Percentiles rank a stretch among this genome's conserved stretches.
Evolutionary conservation across 306 rosid genomes (phyloP).

Genomic region (Vicia sativa): DNA sequence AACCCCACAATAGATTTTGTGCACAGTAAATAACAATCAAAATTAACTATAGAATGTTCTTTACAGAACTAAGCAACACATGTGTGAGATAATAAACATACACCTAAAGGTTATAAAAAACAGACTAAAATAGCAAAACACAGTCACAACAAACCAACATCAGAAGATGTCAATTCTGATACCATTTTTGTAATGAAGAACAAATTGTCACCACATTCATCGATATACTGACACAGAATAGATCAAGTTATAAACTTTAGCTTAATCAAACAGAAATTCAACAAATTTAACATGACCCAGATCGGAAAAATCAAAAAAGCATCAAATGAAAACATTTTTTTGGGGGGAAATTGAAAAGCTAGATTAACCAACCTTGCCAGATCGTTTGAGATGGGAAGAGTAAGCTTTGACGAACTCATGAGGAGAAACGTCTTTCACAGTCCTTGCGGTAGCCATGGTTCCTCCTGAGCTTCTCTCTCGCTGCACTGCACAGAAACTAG

Average conservation of each 20-base stretch:
- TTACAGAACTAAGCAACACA: too few species aligned
- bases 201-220: too few species aligned
- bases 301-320: not conserved
- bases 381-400: conserved; percentile 48
- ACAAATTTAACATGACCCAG: not conserved
- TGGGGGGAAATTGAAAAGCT: not conserved
- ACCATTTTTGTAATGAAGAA: too few species aligned
- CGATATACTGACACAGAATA: not conserved
- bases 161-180: too few species aligned
- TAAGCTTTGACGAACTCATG: conserved; percentile 52
- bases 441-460: conserved; percentile 45
- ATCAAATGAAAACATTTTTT: not conserved
- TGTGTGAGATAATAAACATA: too few species aligned
- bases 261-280: conserved; percentile 1
- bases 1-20: not conserved
- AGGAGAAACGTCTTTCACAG: conserved; percentile 48
- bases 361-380: conserved; percentile 52
- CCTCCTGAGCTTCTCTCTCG: not conserved
- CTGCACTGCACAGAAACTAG: not conserved
- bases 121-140: too few species aligned
- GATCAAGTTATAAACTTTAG: not conserved
- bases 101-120: too few species aligned
- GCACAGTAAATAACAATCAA: not conserved
- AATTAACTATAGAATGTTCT: too few species aligned
- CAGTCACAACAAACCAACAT: too few species aligned